phyloP scores from a whole-genome alignment of 495 filamentous ascomycete species.

The Halenospora varia region DNA sequence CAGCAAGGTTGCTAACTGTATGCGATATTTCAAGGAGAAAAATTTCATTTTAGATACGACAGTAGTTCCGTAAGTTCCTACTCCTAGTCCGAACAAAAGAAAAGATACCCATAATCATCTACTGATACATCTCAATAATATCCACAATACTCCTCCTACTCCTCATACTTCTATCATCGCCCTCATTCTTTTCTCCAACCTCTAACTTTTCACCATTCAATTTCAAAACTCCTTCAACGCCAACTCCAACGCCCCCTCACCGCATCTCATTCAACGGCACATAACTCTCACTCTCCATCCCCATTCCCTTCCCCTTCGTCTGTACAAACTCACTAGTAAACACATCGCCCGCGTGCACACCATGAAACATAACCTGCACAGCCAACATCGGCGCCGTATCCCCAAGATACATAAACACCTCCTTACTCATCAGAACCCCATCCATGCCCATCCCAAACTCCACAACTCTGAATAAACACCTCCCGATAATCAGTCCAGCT shows the following conservation, averaged over 20 bases:
- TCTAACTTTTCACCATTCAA: background rate
- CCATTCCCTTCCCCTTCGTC: background rate
- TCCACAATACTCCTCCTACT: background rate
- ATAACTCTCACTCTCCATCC: background rate
- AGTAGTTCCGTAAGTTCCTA: no score
- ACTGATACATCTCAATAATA: background rate
- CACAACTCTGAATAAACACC: conserved; percentile 54
- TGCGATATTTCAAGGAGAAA: no score
- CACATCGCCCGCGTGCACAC: conserved; percentile 17
- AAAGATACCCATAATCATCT: no score
- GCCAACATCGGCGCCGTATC: conserved; percentile 55
- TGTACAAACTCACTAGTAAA: background rate
- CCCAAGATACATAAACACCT: conserved; percentile 59
- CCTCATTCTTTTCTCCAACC: no score
- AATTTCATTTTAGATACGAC: no score
- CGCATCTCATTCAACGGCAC: background rate
- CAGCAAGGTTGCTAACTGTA: no score
- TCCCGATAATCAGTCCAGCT: conserved; percentile 52
- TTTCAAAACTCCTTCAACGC: background rate
- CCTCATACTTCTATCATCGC: background rate
- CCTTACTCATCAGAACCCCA: conserved; percentile 45
- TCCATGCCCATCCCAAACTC: conserved; percentile 55
- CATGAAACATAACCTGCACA: conserved; percentile 44
- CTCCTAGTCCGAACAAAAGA: no score
- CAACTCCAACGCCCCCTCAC: background rate